phyloP scores from a whole-genome alignment of 2,329 filamentous ascomycete genomes.

The Periconia sp. region DNA sequence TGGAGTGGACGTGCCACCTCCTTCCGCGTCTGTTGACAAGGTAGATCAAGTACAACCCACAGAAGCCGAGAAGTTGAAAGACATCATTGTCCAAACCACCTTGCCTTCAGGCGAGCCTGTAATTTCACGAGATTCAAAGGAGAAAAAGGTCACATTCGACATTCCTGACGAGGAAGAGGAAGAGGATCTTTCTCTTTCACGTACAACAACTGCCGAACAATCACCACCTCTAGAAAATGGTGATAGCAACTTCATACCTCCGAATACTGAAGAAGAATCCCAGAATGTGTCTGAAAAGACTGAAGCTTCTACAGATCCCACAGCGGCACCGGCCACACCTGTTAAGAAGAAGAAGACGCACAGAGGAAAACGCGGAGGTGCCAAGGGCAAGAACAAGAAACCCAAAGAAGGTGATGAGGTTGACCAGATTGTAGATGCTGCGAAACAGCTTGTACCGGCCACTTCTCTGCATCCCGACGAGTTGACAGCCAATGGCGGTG shows the following conservation, averaged over 20 bases:
- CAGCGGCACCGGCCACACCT: slow-evolving; percentile 25
- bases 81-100: background rate
- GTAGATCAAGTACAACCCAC: slow-evolving; percentile 5
- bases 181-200: slow-evolving; percentile 33
- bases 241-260: slow-evolving; percentile 10
- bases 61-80: background rate
- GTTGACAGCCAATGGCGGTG: slow-evolving; percentile 45
- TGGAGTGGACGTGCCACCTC: background rate
- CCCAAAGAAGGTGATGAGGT: slow-evolving; percentile 39
- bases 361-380: slow-evolving; percentile 51
- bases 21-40: background rate
- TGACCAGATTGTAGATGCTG: slow-evolving; percentile 44
- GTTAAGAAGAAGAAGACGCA: slow-evolving; percentile 54
- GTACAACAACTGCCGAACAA: slow-evolving; percentile 35
- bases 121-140: slow-evolving; percentile 22
- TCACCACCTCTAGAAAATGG: slow-evolving; percentile 20
- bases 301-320: slow-evolving; percentile 25
- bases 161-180: slow-evolving; percentile 36
- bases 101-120: slow-evolving; percentile 6
- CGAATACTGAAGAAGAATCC: slow-evolving; percentile 7
- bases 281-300: slow-evolving; percentile 8
- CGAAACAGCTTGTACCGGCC: slow-evolving; percentile 38
- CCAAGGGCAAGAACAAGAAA: slow-evolving; percentile 48
- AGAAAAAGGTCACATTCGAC: slow-evolving; percentile 38
- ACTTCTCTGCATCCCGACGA: slow-evolving; percentile 43